A percentile compares a stretch with the other conserved stretches of the same genome.
phyloP scores from a whole-genome alignment of 805 yeast species.

The Pachysolen tannophilus region DNA sequence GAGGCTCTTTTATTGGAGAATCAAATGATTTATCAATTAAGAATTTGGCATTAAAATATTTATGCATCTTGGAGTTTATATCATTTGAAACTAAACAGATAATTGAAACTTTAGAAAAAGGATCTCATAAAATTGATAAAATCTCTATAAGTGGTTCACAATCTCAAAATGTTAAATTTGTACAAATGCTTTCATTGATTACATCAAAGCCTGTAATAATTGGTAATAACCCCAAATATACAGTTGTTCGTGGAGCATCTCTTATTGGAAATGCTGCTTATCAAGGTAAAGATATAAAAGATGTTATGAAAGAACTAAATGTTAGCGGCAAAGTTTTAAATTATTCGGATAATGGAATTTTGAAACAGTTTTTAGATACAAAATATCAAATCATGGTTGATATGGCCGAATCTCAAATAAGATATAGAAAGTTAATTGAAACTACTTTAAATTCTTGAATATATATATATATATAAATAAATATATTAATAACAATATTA shows the following conservation, averaged over 20 bases:
- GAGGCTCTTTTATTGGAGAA: constrained; percentile 43
- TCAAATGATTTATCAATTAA: constrained; percentile 24
- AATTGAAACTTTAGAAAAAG: constrained; percentile 20
- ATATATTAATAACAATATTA: background rate
- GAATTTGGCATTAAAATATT: constrained; percentile 33
- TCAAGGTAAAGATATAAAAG: constrained; percentile 6
- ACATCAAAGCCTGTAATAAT: constrained; percentile 11
- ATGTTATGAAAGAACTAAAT: constrained; percentile 11
- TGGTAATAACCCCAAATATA: constrained; percentile 12
- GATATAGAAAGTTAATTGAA: constrained; percentile 21
- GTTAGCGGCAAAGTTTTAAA: constrained; percentile 14
- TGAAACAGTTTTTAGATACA: constrained; percentile 16
- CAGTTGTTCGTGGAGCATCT: constrained; percentile 23
- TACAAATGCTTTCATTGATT: constrained; percentile 22
- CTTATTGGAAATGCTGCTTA: constrained; percentile 14
- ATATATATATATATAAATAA: constrained; percentile 5
- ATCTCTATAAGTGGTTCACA: constrained; percentile 48
- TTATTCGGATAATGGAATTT: constrained; percentile 14
- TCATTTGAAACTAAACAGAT: constrained; percentile 41
- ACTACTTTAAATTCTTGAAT: constrained; percentile 9
- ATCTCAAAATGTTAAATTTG: constrained; percentile 35
- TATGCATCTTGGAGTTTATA: constrained; percentile 40
- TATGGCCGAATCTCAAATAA: constrained; percentile 26
- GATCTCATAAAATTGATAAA: constrained; percentile 17
- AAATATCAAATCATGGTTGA: constrained; percentile 23